A percentile compares a stretch with the other conserved stretches of the same genome.
These are phyloP conservation scores for Phanerochaete carnosa DNA, from an alignment of 768 basidiomycete genomes.

Conservation along the genomic window DNA sequence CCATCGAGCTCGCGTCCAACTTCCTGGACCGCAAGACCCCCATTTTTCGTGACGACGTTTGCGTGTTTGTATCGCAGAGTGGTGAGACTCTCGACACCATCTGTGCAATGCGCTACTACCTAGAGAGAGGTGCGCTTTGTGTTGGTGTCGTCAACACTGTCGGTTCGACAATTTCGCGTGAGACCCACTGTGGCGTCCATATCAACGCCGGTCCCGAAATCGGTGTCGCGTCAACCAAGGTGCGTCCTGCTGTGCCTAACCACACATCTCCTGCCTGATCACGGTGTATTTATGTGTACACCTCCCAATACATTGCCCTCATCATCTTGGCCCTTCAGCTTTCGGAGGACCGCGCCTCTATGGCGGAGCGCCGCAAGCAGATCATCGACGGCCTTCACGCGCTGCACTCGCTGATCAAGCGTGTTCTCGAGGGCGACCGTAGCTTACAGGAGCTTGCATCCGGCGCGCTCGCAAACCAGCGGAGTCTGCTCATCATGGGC, in stretches of 20 bases:
- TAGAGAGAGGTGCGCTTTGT: constrained; percentile 94
- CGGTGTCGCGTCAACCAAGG: constrained; percentile 98
- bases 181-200: constrained; percentile 99
- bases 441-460: constrained; percentile 78
- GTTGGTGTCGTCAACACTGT: constrained; percentile 99
- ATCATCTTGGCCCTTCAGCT: constrained; percentile 98
- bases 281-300: constrained; percentile 68
- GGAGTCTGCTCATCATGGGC: constrained; percentile 94
- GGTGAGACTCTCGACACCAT: constrained; percentile 99
- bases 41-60: constrained; percentile 98
- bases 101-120: constrained; percentile 90
- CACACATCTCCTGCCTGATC: not conserved
- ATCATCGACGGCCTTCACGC: constrained; percentile 92
- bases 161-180: constrained; percentile 95
- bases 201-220: constrained; percentile 99
- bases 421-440: constrained; percentile 77
- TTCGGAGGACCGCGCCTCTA: constrained; percentile 94
- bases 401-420: constrained; percentile 87
- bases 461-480: constrained; percentile 72
- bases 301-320: constrained; percentile 97
- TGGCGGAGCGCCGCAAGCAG: constrained; percentile 84
- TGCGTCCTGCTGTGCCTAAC: constrained; percentile 19
- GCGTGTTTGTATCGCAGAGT: constrained; percentile 94
- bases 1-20: constrained; percentile 95
- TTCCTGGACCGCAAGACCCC: constrained; percentile 99